phyloP scores from a whole-genome alignment of 257 asterid genomes.

The Solanum chilense region DNA sequence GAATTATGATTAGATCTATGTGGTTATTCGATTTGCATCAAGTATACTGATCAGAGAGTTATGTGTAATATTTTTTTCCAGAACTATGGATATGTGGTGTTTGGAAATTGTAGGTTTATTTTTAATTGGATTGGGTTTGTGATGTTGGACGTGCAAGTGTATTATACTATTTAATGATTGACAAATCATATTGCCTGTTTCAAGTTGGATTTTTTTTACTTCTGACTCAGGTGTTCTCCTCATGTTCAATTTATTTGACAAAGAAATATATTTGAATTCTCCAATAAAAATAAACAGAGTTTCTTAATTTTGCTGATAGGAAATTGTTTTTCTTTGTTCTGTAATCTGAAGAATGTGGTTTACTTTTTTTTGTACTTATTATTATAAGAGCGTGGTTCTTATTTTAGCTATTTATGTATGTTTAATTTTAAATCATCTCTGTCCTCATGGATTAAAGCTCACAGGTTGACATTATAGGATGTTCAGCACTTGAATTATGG shows the following conservation, averaged over 20 bases:
- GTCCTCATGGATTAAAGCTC: neutral
- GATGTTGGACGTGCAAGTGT: neutral
- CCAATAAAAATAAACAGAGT: neutral
- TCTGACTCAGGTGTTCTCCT: neutral
- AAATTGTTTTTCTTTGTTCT: neutral
- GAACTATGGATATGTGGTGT: neutral
- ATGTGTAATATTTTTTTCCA: neutral
- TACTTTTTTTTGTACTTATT: neutral
- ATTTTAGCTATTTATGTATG: neutral
- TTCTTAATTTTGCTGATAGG: neutral
- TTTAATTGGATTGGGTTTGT: neutral
- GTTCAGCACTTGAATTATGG: neutral
- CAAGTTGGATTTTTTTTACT: neutral
- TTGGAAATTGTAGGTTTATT: neutral
- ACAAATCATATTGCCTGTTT: neutral
- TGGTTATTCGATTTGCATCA: neutral
- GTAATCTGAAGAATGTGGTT: neutral
- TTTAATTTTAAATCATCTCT: neutral
- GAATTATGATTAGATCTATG: neutral
- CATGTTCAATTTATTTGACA: neutral
- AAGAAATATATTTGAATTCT: neutral
- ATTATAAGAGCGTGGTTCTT: neutral
- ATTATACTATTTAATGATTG: neutral
- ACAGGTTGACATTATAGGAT: neutral
- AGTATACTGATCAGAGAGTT: neutral